A percentile compares a stretch with the other conserved stretches of the same genome.
phyloP scores from a whole-genome alignment of 768 basidiomycete species.

The Macrolepiota fuliginosa region DNA sequence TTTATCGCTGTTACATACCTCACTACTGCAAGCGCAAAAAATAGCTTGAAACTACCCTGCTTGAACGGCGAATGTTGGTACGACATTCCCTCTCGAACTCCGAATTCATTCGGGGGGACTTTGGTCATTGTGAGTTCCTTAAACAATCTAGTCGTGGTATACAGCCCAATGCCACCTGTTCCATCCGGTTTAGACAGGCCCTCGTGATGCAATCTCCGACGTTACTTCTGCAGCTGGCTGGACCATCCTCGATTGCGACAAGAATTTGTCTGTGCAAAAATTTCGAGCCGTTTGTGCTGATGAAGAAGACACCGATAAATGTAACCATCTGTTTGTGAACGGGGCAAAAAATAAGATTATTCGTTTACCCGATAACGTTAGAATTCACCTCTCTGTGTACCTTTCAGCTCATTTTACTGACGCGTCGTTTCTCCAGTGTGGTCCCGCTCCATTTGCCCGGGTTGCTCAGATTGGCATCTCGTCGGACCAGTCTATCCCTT shows the following conservation, averaged over 20 bases:
- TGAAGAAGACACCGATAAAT: conserved; percentile 17
- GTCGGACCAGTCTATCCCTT: conserved; percentile 18
- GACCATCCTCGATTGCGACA: conserved; percentile 34
- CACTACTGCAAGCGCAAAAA: conserved; percentile 20
- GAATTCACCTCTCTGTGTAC: conserved; percentile 2
- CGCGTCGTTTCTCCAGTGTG: conserved; percentile 15
- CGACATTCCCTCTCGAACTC: conserved; percentile 2
- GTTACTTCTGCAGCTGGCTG: conserved; percentile 39
- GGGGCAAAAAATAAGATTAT: conserved; percentile 34
- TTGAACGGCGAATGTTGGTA: conserved; percentile 16
- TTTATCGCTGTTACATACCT: background rate
- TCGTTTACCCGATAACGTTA: conserved; percentile 31
- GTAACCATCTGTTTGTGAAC: conserved; percentile 18
- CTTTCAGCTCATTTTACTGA: background rate
- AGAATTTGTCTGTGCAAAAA: conserved; percentile 25
- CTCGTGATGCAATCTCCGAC: conserved; percentile 28
- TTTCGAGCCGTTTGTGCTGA: conserved; percentile 33
- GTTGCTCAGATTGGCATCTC: conserved; percentile 17
- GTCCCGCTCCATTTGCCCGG: conserved; percentile 19
- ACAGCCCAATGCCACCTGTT: background rate
- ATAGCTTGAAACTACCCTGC: conserved; percentile 17
- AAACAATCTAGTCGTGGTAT: background rate
- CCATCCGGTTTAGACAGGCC: conserved; percentile 17
- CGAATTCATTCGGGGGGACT: conserved; percentile 5
- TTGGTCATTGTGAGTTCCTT: conserved; percentile 14